Evolutionary conservation across 2,329 filamentous ascomycete species (phyloP), one percentile per base, ranked within the genome.

Genomic region (Sporothrix pallida): DNA sequence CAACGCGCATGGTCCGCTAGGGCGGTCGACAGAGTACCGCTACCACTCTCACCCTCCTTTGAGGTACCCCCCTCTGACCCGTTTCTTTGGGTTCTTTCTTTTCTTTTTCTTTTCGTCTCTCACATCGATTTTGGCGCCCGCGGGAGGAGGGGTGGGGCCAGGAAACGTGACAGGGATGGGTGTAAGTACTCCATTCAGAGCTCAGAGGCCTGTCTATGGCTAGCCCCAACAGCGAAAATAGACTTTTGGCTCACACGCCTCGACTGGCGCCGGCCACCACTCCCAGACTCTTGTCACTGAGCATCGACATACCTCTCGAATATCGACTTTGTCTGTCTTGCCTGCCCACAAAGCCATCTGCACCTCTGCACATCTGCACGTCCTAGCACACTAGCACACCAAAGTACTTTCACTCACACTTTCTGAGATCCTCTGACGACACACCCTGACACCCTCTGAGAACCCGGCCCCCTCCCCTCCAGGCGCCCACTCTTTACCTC

Each of bases 181-280:
- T 74, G 52, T 72, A 72, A 69, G 72, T 50, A 46, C 65, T 52
- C 48, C 26, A 37, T 42, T 54, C 67, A 50, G 7, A 26, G 31
- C 31, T 37, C 31, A 37, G 31, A 4, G 31, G 62, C 42, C 9
- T 56, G 20, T 23, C 60, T n/a, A 65, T 46, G 3, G 44, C 54
- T 17, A 56, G 17, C 15, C 15, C 2, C 13, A 56, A 23, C 8
- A n/a, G 52, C 56, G n/a, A 50, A 31, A 52, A 68, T 17, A 52
- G 44, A 68, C 63, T 26, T 15, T 7, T 63, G 62, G 71, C 31
- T 72, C 60, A 37, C 42, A 46, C 50, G 31, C 46, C 37, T 54
- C n/a, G 17, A 52, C 50, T 10, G 26, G 37, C 37, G 23, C 50
- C 68, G 70, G 58, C 70, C 37, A n/a, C 50, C 62, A 37, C 37